A percentile compares a stretch with the other conserved stretches of the same genome.
phyloP scores from a whole-genome alignment of 2,329 filamentous ascomycete genomes.

The Fusarium anthophilum region DNA sequence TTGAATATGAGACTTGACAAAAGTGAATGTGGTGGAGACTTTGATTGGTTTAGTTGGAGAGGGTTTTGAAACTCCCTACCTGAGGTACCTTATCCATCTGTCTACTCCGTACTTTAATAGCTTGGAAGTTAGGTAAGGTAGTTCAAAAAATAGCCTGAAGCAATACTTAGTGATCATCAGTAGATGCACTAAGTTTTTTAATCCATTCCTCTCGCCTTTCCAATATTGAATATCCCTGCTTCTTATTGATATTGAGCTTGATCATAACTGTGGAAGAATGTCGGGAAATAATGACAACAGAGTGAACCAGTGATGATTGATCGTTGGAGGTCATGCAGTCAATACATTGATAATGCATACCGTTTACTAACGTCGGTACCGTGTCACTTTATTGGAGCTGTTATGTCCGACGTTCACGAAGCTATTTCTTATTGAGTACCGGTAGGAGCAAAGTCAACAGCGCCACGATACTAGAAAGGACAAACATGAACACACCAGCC shows the following conservation, averaged over 20 bases:
- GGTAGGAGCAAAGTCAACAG: background rate
- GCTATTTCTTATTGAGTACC: background rate
- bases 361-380: background rate
- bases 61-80: conserved; percentile 33
- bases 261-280: background rate
- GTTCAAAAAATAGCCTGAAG: conserved; percentile 8
- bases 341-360: background rate
- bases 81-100: background rate
- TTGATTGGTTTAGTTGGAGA: conserved; percentile 23
- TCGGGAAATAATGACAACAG: background rate
- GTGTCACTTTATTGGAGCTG: background rate
- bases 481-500: background rate
- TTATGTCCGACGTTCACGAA: background rate
- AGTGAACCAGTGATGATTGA: background rate
- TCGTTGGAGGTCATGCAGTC: background rate
- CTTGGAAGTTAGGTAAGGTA: background rate
- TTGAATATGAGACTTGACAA: conserved; percentile 4
- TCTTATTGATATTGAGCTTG: background rate
- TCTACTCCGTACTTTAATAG: background rate
- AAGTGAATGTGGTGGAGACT: conserved; percentile 19
- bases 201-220: background rate
- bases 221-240: background rate
- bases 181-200: conserved; percentile 12
- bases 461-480: background rate
- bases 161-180: conserved; percentile 19